These are phyloP conservation scores for Maudiozyma saulgeensis DNA, from an alignment of 805 yeast genomes.

Conservation along the genomic window DNA sequence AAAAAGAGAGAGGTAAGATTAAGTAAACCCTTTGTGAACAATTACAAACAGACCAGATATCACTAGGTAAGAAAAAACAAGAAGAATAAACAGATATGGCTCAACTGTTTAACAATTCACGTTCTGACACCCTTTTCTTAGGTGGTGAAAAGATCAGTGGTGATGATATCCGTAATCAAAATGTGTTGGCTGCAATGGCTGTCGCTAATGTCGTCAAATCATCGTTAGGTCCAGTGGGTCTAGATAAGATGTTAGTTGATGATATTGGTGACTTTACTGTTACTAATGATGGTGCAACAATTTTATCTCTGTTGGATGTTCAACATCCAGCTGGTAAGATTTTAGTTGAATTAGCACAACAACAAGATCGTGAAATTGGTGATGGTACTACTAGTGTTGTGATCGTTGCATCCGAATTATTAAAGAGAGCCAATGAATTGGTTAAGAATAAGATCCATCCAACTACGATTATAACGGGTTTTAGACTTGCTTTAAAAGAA, in stretches of 20 bases:
- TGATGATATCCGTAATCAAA: slow-evolving; percentile 92
- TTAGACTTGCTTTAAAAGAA: slow-evolving; percentile 85
- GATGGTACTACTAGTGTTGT: slow-evolving; percentile 98
- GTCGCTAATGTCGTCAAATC: slow-evolving; percentile 76
- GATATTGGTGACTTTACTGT: slow-evolving; percentile 98
- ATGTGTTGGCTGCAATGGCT: slow-evolving; percentile 85
- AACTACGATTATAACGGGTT: slow-evolving; percentile 94
- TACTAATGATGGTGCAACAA: slow-evolving; percentile 98
- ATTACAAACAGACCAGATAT: not conserved
- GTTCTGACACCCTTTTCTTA: slow-evolving; percentile 87
- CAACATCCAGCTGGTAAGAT: slow-evolving; percentile 99
- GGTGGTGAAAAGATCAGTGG: slow-evolving; percentile 96
- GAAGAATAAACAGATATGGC: slow-evolving; percentile 30
- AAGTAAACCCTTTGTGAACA: not conserved
- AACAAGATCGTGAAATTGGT: slow-evolving; percentile 97
- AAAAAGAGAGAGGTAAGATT: not conserved
- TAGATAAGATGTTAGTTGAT: slow-evolving; percentile 97
- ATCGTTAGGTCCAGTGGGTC: slow-evolving; percentile 95
- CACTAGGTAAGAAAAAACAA: not conserved
- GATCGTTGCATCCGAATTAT: slow-evolving; percentile 83
- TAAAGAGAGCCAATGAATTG: slow-evolving; percentile 86
- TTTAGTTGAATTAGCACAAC: slow-evolving; percentile 93
- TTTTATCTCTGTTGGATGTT: slow-evolving; percentile 79
- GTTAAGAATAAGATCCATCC: slow-evolving; percentile 94
- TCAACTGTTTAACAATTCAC: slow-evolving; percentile 64